These are phyloP conservation scores for Ganoderma leucocontextum DNA, from an alignment of 1,284 basidiomycete species.

Conservation along the genomic window DNA sequence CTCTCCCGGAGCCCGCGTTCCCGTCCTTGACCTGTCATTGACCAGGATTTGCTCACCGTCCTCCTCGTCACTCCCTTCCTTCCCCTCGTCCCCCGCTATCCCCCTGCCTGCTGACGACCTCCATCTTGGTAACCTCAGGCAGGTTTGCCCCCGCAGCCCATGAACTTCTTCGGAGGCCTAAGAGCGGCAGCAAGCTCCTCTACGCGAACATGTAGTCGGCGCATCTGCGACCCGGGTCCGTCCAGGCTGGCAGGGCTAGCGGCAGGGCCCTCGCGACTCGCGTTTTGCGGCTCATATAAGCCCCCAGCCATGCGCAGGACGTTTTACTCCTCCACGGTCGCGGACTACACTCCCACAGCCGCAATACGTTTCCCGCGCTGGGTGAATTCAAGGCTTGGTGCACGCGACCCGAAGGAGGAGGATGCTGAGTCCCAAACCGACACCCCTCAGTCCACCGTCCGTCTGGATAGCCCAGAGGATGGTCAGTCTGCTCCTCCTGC, in stretches of 20 bases:
- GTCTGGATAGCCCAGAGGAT: constrained; percentile 38
- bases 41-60: constrained; percentile 25
- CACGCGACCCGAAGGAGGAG: constrained; percentile 25
- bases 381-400: constrained; percentile 37
- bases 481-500: constrained; percentile 39
- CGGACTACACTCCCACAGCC: constrained; percentile 39
- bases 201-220: constrained; percentile 40
- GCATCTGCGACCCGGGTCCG: constrained; percentile 36
- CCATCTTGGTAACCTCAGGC: constrained; percentile 23
- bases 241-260: constrained; percentile 29
- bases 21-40: no score
- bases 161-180: constrained; percentile 42
- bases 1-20: constrained; percentile 14
- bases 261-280: constrained; percentile 26
- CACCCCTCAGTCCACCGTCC: constrained; percentile 30
- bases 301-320: constrained; percentile 29
- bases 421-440: constrained; percentile 27
- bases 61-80: constrained; percentile 8
- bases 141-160: constrained; percentile 28
- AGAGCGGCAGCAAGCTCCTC: constrained; percentile 35
- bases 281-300: constrained; percentile 19
- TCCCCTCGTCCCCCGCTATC: constrained; percentile 6
- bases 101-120: constrained; percentile 10
- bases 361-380: constrained; percentile 40
- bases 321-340: constrained; percentile 44